Percentiles rank a stretch among this genome's conserved stretches.
Conservation (phyloP, 345 rosid species). For the Dovyalis caffra region DNA sequence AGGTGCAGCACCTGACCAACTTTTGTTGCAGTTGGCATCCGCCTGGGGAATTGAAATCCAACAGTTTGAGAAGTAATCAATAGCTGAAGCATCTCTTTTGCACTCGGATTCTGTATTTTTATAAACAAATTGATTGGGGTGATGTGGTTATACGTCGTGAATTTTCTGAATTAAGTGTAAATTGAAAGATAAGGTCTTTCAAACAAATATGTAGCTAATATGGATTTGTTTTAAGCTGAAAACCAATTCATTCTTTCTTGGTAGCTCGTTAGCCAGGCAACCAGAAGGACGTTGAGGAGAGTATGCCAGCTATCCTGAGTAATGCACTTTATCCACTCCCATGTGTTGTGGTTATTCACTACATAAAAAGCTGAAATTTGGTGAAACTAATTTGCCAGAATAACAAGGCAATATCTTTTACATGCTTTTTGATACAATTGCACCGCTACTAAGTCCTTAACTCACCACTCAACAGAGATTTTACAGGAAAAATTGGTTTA, state of each 20-base stretch:
- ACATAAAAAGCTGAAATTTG: background rate
- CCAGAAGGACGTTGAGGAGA: too few species aligned
- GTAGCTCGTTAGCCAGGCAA: too few species aligned
- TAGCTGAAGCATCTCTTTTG: background rate
- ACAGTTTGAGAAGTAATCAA: constrained; percentile 49
- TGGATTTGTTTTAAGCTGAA: background rate
- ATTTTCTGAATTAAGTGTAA: background rate
- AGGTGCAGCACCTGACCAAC: constrained; percentile 75
- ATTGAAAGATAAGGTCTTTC: background rate
- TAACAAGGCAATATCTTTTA: background rate
- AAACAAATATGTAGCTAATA: background rate
- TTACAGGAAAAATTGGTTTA: background rate
- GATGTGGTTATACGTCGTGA: background rate
- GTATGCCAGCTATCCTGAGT: too few species aligned
- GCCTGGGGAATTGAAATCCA: constrained; percentile 85
- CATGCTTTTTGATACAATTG: background rate
- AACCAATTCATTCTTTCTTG: too few species aligned
- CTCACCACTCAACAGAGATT: background rate
- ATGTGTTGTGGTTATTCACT: background rate
- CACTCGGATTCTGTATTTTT: background rate
- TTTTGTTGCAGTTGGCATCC: constrained; percentile 79
- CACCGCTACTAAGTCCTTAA: background rate
- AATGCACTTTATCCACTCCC: too few species aligned
- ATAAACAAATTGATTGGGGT: background rate
- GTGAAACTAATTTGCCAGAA: background rate